Conservation (phyloP, 1,284 basidiomycete genomes). For the Moniliophthora roreri region DNA sequence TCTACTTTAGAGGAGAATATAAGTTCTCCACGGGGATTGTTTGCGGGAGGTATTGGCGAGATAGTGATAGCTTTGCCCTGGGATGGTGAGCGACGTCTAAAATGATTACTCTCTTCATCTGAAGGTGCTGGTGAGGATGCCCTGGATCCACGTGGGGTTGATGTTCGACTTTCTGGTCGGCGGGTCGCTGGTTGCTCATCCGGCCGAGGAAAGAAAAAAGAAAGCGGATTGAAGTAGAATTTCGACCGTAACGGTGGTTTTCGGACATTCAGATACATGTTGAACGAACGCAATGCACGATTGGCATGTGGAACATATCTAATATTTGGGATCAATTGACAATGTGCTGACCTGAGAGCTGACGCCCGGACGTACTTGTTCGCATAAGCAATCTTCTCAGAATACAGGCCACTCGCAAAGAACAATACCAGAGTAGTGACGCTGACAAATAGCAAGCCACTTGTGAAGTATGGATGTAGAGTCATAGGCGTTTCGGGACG, state of each 20-base stretch:
- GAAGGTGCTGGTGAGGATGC: conserved; percentile 20
- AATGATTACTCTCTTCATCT: conserved; percentile 24
- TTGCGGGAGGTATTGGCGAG: conserved; percentile 83
- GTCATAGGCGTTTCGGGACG: conserved; percentile 40
- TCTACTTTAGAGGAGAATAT: conserved; percentile 93
- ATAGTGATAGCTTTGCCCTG: conserved; percentile 52
- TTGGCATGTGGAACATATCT: conserved; percentile 98
- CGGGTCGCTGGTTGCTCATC: conserved; percentile 4
- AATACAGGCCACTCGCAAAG: conserved; percentile 96
- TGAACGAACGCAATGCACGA: conserved; percentile 86
- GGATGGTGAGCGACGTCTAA: conserved; percentile 28
- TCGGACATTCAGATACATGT: conserved; percentile 96
- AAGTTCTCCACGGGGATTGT: conserved; percentile 92
- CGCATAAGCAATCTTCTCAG: conserved; percentile 95
- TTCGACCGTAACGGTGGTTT: conserved; percentile 66
- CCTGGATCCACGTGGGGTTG: conserved; percentile 11
- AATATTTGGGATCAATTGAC: conserved; percentile 15
- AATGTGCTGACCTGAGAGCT: conserved; percentile 10
- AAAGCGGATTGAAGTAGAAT: conserved; percentile 63
- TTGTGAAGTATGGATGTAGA: conserved; percentile 70
- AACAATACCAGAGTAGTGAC: conserved; percentile 91
- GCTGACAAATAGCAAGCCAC: conserved; percentile 79
- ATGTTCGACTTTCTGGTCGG: neutral
- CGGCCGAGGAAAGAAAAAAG: conserved; percentile 54
- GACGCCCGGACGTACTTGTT: conserved; percentile 69